Evolutionary conservation across 2,329 filamentous ascomycete genomes (phyloP), one percentile per base, ranked within the genome.

Genomic region (Pestalotiopsis sp.): DNA sequence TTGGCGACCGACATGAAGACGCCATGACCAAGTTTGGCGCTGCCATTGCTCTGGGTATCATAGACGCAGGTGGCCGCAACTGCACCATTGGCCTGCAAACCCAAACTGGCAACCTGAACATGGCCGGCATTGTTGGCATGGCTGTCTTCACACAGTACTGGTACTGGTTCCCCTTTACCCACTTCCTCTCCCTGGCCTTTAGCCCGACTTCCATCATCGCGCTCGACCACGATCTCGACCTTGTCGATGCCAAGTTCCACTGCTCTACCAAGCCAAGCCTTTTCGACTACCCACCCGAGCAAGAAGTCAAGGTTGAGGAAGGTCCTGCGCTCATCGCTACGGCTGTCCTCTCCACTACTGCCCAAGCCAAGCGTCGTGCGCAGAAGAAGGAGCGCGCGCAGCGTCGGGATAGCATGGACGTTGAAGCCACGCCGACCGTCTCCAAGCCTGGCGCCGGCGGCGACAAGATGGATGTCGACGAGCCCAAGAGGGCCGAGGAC

Each of bases 161-260:
- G 96, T 99, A 99, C 85, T 99, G 96, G 96, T 99, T 99, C 89
- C 96, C 96, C 70, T 92, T 98, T 76, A 97, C 96, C 38, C 96
- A 99, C 82, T 99, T 99, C 89, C 81, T 99, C 69, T 97, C 95
- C 0, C 87, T 99, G 70, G 95, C 94, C 76, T 98, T 99, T 83
- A 94, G 93, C n/a, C 96, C 96, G 1, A 99, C 97, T 1, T 93
- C 96, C 1, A 93, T 99, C 77, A 98, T 98, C 75, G 95, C 93
- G 70, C 90, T 99, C 31, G 95, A 99, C 78, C 92, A 97, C 77
- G 93, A 98, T 77, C 87, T 99, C 14, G 94, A 98, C 76, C 94
- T 97, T 67, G 94, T 97, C 23, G 91, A 91, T 78, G 95, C 98
- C 89, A 97, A 97, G 80, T 97, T 98, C 85, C 91, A 97, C 86